These are phyloP conservation scores for Brettanomyces naardenensis DNA, from an alignment of 805 yeast species.

Conservation along the genomic window DNA sequence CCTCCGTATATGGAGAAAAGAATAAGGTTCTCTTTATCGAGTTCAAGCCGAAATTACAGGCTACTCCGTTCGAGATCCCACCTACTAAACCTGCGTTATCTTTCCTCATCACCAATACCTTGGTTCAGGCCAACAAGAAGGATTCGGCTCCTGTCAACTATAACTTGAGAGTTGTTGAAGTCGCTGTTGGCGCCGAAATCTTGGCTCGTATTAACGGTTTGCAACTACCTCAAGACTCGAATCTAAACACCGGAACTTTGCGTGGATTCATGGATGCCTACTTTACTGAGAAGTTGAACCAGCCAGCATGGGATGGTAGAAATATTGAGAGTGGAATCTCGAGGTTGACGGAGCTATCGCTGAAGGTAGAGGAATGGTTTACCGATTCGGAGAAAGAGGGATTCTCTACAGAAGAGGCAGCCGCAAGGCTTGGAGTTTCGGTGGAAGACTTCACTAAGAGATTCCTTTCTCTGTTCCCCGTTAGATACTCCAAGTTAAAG, in stretches of 20 bases:
- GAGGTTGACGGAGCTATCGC: not conserved
- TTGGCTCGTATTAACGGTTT: not conserved
- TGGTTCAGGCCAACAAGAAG: not conserved
- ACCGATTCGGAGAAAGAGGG: not conserved
- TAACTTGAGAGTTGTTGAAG: conserved; percentile 1
- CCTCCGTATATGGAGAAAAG: conserved; percentile 3
- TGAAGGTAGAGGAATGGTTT: conserved; percentile 1
- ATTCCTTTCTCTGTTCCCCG: not conserved
- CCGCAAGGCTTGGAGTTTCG: conserved; percentile 1
- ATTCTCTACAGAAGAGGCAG: conserved; percentile 1
- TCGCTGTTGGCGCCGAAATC: conserved; percentile 1
- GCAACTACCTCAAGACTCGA: not conserved
- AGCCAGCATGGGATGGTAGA: not conserved
- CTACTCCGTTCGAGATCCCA: conserved; percentile 2
- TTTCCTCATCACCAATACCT: conserved; percentile 1
- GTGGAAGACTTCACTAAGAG: not conserved
- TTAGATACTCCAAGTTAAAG: conserved; percentile 2
- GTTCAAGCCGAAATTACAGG: conserved; percentile 1
- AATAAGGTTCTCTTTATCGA: conserved; percentile 2
- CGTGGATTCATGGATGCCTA: conserved; percentile 3
- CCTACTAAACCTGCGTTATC: conserved; percentile 1
- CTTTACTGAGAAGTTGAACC: not conserved
- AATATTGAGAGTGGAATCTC: not conserved
- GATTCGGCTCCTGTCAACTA: conserved; percentile 2
- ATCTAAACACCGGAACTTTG: conserved; percentile 1